Evolutionary conservation across 208 protist species (phyloP), one percentile per base, ranked within the genome.

Genomic region (Leishmania turanica): DNA sequence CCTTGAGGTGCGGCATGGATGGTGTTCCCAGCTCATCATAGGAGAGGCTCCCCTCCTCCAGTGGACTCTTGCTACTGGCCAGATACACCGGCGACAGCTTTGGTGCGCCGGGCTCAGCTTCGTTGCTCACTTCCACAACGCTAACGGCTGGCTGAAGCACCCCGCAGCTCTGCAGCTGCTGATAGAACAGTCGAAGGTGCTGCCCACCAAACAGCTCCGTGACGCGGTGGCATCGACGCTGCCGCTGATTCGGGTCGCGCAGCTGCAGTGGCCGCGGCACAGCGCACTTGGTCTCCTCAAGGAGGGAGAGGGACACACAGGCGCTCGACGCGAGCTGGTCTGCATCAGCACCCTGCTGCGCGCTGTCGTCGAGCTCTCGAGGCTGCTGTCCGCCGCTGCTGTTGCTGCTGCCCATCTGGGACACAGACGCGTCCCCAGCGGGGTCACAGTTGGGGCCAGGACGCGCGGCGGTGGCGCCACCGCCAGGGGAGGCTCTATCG

Each of bases 131-230:
- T 34, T 87, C 84, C 53, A 84, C 68, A 60, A 87, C 76, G 70
- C 77, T 77, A n/a, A 87, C 72, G 11, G 76, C 76, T 13, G 84
- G 84, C 72, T 79, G 64, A 53, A 72, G 4, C n/a, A 82, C 80
- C 34, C 84, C 84, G 60, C 84, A 87, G 72, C 56, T 70, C 45
- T 79, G 72, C 21, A 87, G 77, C 42, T 84, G 84, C 74, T 87
- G 75, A 40, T 80, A 82, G 58, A 87, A 64, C 24, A 79, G 56
- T 24, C 77, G 78, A 37, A 87, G 64, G 56, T 84, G 84, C 53
- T 54, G 73, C 1, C 84, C 84, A 37, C 70, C 75, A 70, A 87
- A 87, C 27, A 60, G 62, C 8, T 80, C 84, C 1, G 53, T 77
- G 17, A 83, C 78, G 13, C 76, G 84, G 42, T 70, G 79, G 37